Conservation (phyloP, 257 asterid species). For the Nicotiana otophora region DNA sequence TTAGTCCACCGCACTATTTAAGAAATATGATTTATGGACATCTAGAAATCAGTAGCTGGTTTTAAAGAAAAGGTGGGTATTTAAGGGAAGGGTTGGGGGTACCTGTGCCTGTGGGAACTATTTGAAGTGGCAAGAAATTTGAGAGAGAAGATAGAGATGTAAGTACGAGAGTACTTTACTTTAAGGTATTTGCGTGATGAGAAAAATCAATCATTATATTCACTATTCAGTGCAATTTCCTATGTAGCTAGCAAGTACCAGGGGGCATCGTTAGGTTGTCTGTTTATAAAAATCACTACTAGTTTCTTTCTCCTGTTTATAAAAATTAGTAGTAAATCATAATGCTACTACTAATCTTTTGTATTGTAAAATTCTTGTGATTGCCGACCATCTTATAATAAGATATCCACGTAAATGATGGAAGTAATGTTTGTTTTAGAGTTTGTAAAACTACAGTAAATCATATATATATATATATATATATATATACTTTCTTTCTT, state of each 20-base stretch:
- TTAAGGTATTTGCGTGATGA: constrained; percentile 63
- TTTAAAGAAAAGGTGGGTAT: not conserved
- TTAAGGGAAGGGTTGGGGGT: not conserved
- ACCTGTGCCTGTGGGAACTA: constrained; percentile 25
- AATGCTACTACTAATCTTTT: no score
- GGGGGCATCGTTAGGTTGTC: not conserved
- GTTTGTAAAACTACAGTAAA: no score
- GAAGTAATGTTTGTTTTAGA: no score
- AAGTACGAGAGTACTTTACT: constrained; percentile 37
- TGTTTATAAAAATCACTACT: not conserved
- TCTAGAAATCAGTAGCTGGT: constrained; percentile 13
- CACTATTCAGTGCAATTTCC: constrained; percentile 56
- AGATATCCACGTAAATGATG: no score
- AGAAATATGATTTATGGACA: constrained; percentile 65
- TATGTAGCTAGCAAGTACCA: constrained; percentile 10
- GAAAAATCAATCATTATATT: constrained; percentile 62
- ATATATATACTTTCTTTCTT: no score
- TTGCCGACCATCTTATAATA: no score
- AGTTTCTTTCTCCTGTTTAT: no score
- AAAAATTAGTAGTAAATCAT: no score
- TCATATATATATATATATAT: no score
- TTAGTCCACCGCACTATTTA: constrained; percentile 49
- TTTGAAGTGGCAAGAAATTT: constrained; percentile 5
- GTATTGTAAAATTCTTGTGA: not conserved
- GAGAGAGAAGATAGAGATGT: constrained; percentile 9